These are phyloP conservation scores for Hypoxylon sp. DNA, from an alignment of 2,329 filamentous ascomycete species.

Conservation along the genomic window DNA sequence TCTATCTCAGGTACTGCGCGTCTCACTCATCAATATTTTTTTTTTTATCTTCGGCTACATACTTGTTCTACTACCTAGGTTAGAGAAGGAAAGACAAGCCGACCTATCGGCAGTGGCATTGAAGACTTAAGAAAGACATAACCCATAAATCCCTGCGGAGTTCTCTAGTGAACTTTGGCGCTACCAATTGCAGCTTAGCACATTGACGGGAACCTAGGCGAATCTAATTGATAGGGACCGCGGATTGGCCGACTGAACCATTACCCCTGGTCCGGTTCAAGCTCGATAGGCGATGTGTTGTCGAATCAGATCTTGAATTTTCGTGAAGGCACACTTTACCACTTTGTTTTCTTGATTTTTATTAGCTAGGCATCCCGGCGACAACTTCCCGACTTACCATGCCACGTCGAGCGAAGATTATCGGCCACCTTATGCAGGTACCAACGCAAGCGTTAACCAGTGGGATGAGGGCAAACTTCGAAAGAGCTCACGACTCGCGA, in stretches of 20 bases:
- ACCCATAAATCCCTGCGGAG: conserved; percentile 24
- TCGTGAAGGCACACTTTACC: conserved; percentile 19
- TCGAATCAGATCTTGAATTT: conserved; percentile 34
- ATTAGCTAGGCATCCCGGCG: conserved; percentile 35
- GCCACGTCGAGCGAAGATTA: conserved; percentile 38
- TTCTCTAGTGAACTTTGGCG: conserved; percentile 31
- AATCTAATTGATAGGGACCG: conserved; percentile 34
- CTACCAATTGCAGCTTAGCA: conserved; percentile 29
- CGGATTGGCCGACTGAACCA: conserved; percentile 37
- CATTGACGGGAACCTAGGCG: conserved; percentile 34
- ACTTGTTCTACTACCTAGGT: not conserved
- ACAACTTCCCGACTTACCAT: conserved; percentile 32
- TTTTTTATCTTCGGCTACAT: not conserved
- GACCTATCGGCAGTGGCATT: conserved; percentile 27
- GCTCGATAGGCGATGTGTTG: conserved; percentile 32
- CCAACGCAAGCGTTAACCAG: conserved; percentile 33
- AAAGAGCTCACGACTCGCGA: conserved; percentile 12
- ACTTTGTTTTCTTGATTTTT: conserved; percentile 30
- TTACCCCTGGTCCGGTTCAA: conserved; percentile 37
- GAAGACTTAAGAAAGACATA: conserved; percentile 18
- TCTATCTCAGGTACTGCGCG: not conserved
- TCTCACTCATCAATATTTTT: not conserved
- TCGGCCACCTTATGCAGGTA: conserved; percentile 44
- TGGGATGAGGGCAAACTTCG: conserved; percentile 32
- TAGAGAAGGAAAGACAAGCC: conserved; percentile 32